Conservation (phyloP, 139 green algal species). For the Monoraphidium neglectum region DNA sequence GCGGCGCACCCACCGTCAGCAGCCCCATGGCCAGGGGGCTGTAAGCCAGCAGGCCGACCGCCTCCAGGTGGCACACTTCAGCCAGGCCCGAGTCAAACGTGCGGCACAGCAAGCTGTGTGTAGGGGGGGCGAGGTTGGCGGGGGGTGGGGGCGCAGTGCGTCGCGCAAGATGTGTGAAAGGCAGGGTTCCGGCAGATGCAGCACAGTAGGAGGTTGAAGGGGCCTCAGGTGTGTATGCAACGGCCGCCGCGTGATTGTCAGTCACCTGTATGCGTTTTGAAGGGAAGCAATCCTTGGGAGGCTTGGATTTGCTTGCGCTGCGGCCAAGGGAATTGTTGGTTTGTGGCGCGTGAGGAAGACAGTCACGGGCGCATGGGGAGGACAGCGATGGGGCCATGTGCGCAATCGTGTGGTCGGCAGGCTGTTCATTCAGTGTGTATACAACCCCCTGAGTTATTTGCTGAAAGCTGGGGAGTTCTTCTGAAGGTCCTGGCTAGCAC, state of each 20-base stretch:
- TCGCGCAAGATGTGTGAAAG: too few species aligned
- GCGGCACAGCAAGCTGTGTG: slow-evolving; percentile 73
- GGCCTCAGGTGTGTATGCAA: not conserved
- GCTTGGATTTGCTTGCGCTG: slow-evolving; percentile 5
- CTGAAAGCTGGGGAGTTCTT: not conserved
- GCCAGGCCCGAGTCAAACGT: slow-evolving; percentile 76
- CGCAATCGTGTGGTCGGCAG: too few species aligned
- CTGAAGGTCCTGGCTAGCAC: not conserved
- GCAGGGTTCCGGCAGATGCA: too few species aligned
- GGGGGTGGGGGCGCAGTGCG: not conserved
- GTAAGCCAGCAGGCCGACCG: slow-evolving; percentile 82
- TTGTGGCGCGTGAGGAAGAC: not conserved
- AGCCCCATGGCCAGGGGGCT: slow-evolving; percentile 90
- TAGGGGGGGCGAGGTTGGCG: not conserved
- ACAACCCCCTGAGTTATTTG: not conserved
- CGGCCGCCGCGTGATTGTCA: not conserved
- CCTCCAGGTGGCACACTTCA: slow-evolving; percentile 76
- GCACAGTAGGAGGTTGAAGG: not conserved
- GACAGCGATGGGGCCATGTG: too few species aligned
- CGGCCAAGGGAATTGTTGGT: not conserved
- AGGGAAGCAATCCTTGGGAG: slow-evolving; percentile 57
- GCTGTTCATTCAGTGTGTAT: not conserved
- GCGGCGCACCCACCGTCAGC: slow-evolving; percentile 59
- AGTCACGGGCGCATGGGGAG: too few species aligned
- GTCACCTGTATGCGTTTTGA: slow-evolving; percentile 65